These are phyloP conservation scores for Hondaea fermentalgiana DNA, from an alignment of 108 stramenopile species.

Conservation along the genomic window DNA sequence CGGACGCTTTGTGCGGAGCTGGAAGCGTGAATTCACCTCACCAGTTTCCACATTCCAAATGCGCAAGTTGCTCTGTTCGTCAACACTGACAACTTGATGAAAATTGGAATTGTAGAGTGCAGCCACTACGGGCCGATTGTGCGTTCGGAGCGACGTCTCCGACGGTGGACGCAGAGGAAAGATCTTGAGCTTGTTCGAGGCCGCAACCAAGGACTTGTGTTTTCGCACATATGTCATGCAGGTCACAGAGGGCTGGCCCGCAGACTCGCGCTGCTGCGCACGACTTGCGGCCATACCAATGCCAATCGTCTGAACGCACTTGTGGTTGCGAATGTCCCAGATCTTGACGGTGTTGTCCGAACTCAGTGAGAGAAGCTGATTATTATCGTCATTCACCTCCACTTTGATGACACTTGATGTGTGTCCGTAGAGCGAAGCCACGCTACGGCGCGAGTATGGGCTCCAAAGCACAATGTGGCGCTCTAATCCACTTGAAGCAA, in stretches of 20 bases:
- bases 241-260: not conserved
- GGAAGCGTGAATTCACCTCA: slow-evolving; percentile 31
- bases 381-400: not conserved
- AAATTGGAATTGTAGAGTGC: slow-evolving; percentile 40
- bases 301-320: slow-evolving; percentile 3
- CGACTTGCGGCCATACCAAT: not conserved
- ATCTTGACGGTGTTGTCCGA: slow-evolving; percentile 19
- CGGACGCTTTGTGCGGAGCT: not conserved
- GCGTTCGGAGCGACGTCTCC: not conserved
- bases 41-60: slow-evolving; percentile 40
- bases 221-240: slow-evolving; percentile 1
- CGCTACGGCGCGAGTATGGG: slow-evolving; percentile 18
- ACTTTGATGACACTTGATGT: not conserved
- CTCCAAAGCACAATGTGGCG: slow-evolving; percentile 21
- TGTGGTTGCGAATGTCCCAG: slow-evolving; percentile 21
- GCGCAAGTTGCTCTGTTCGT: slow-evolving; percentile 22
- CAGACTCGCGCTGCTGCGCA: not conserved
- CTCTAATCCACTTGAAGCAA: slow-evolving; percentile 2
- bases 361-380: not conserved
- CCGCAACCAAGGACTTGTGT: not conserved
- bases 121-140: slow-evolving; percentile 29
- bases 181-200: slow-evolving; percentile 22
- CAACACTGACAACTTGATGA: slow-evolving; percentile 29
- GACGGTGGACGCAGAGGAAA: not conserved
- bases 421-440: slow-evolving; percentile 10